A percentile compares a stretch with the other conserved stretches of the same genome.
Evolutionary conservation across 768 basidiomycete genomes (phyloP).

Genomic region (Hydnum rufescens): DNA sequence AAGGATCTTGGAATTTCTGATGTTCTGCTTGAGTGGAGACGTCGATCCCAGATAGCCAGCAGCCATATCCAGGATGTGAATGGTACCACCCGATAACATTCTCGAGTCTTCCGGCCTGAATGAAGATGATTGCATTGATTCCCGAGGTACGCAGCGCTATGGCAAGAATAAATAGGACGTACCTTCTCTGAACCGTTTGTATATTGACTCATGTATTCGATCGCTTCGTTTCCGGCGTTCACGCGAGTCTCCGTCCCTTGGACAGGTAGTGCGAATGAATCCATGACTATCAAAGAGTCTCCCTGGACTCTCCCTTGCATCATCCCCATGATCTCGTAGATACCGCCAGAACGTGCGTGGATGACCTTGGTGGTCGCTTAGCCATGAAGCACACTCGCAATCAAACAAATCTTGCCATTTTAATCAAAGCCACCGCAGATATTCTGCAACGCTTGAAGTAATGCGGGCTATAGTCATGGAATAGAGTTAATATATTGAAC

Average conservation of each 20-base stretch:
- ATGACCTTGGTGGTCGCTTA: constrained; percentile 18
- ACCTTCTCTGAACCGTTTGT: constrained; percentile 66
- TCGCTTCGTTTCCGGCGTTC: constrained; percentile 86
- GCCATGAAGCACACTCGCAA: not conserved
- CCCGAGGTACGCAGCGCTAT: not conserved
- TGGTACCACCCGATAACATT: constrained; percentile 96
- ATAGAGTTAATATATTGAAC: not conserved
- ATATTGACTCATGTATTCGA: constrained; percentile 97
- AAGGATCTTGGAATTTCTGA: constrained; percentile 89
- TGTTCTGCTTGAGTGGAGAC: constrained; percentile 93
- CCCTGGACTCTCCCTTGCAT: constrained; percentile 85
- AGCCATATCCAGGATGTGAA: constrained; percentile 97
- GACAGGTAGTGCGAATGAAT: constrained; percentile 91
- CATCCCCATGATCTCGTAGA: constrained; percentile 97
- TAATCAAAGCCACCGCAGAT: constrained; percentile 29
- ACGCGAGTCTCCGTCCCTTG: constrained; percentile 97
- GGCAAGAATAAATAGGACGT: constrained; percentile 10
- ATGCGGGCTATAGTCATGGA: constrained; percentile 18
- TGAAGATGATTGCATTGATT: not conserved
- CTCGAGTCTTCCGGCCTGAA: constrained; percentile 22
- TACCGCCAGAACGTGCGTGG: constrained; percentile 90
- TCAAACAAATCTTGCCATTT: constrained; percentile 22
- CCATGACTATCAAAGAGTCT: constrained; percentile 46
- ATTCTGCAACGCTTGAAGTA: constrained; percentile 29
- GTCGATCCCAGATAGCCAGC: constrained; percentile 98